These are phyloP conservation scores for Draba incana DNA, from an alignment of 345 rosid genomes.

Conservation along the genomic window DNA sequence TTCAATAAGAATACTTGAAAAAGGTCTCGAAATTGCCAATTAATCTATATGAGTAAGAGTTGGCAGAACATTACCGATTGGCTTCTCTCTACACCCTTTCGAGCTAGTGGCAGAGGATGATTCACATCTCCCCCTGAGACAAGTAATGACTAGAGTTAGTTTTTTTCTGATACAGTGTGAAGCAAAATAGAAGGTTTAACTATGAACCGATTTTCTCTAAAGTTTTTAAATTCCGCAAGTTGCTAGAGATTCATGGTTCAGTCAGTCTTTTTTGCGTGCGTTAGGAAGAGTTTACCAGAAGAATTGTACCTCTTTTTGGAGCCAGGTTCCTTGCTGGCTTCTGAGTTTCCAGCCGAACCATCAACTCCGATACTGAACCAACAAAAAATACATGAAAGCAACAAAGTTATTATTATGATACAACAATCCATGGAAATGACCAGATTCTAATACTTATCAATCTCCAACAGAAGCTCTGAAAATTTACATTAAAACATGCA, in stretches of 20 bases:
- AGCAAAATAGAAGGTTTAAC: too few relatives aligned
- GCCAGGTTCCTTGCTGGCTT: slow-evolving; percentile 67
- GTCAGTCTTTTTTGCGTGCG: neutral
- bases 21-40: too few relatives aligned
- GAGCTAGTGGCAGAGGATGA: slow-evolving; percentile 73
- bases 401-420: slow-evolving; percentile 11
- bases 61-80: too few relatives aligned
- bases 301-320: slow-evolving; percentile 75
- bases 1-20: too few relatives aligned
- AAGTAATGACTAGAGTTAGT: slow-evolving; percentile 9
- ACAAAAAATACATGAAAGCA: slow-evolving; percentile 18
- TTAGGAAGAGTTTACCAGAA: neutral
- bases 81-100: slow-evolving; percentile 97
- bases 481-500: too few relatives aligned
- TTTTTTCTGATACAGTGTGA: neutral
- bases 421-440: too few relatives aligned
- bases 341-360: slow-evolving; percentile 71
- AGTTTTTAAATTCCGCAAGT: neutral
- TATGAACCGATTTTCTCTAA: neutral
- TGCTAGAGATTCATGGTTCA: slow-evolving; percentile 7
- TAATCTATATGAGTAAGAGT: too few relatives aligned
- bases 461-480: too few relatives aligned
- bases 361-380: slow-evolving; percentile 60
- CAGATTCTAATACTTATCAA: too few relatives aligned
- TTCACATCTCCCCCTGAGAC: slow-evolving; percentile 59